These are phyloP conservation scores for Podila minutissima DNA, from an alignment of 192 early-diverging fungal species.

Conservation along the genomic window DNA sequence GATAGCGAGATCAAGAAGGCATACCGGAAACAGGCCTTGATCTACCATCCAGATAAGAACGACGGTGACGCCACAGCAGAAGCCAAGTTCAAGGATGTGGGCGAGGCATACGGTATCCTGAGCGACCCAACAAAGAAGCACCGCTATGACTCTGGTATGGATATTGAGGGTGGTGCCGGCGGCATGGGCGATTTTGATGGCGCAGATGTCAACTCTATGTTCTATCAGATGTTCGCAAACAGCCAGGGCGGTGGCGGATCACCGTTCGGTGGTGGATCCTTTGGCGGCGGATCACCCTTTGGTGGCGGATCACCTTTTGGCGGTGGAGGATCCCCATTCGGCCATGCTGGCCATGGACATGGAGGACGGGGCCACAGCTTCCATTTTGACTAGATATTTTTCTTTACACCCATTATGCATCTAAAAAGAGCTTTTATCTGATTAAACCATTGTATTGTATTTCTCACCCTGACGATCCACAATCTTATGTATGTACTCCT, in stretches of 20 bases:
- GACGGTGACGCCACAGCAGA: constrained; percentile 74
- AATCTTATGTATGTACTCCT: too few species aligned
- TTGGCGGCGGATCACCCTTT: constrained; percentile 21
- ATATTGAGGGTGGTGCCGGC: constrained; percentile 72
- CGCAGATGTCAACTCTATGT: constrained; percentile 70
- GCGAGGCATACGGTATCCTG: constrained; percentile 82
- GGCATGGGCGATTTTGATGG: constrained; percentile 48
- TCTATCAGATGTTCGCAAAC: constrained; percentile 62
- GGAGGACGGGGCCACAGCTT: constrained; percentile 41
- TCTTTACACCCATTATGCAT: too few species aligned
- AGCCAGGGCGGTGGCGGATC: constrained; percentile 46
- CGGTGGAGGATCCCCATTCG: constrained; percentile 10
- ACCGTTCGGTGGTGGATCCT: constrained; percentile 35
- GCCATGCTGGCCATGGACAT: constrained; percentile 11
- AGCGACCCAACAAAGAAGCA: constrained; percentile 85
- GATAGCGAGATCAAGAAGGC: constrained; percentile 88
- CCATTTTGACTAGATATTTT: constrained; percentile 54
- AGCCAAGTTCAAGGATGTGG: constrained; percentile 84
- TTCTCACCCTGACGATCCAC: too few species aligned
- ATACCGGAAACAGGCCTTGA: constrained; percentile 84
- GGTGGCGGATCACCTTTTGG: constrained; percentile 45
- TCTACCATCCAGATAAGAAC: constrained; percentile 94
- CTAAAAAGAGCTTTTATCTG: too few species aligned
- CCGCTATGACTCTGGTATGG: constrained; percentile 82
- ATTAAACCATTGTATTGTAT: too few species aligned